Conservation (phyloP, 1,139 yeast genomes). For the Sugiyamaella castrensis region DNA sequence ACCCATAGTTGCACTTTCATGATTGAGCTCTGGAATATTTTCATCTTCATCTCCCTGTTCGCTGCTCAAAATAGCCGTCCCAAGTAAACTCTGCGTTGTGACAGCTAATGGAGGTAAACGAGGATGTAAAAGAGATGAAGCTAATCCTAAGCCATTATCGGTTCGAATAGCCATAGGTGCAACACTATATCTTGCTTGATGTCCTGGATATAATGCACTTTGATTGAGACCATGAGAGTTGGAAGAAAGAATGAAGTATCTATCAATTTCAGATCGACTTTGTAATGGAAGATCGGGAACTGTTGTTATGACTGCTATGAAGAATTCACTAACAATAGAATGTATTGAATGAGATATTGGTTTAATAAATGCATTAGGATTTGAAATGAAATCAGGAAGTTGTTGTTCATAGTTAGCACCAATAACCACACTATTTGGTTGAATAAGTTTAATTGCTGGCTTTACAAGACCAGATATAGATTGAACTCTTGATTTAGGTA, state of each 20-base stretch:
- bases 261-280: constrained; percentile 58
- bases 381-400: constrained; percentile 57
- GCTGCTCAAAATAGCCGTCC: constrained; percentile 17
- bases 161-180: constrained; percentile 65
- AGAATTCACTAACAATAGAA: constrained; percentile 46
- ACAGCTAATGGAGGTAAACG: constrained; percentile 59
- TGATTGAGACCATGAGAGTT: constrained; percentile 34
- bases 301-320: constrained; percentile 48
- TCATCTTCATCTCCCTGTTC: constrained; percentile 1
- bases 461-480: constrained; percentile 19
- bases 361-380: constrained; percentile 54
- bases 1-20: background rate
- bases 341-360: constrained; percentile 44
- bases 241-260: constrained; percentile 53
- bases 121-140: constrained; percentile 66
- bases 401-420: constrained; percentile 5
- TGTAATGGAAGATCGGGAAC: constrained; percentile 56
- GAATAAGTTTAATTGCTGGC: constrained; percentile 29
- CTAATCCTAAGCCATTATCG: constrained; percentile 38
- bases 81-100: constrained; percentile 14
- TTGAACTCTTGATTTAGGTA: constrained; percentile 21
- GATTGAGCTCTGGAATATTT: background rate
- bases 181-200: constrained; percentile 54
- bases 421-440: constrained; percentile 14
- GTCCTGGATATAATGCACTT: constrained; percentile 64